Evolutionary conservation across 2,329 filamentous ascomycete genomes (phyloP).

Genomic region (Aureobasidium sp.): DNA sequence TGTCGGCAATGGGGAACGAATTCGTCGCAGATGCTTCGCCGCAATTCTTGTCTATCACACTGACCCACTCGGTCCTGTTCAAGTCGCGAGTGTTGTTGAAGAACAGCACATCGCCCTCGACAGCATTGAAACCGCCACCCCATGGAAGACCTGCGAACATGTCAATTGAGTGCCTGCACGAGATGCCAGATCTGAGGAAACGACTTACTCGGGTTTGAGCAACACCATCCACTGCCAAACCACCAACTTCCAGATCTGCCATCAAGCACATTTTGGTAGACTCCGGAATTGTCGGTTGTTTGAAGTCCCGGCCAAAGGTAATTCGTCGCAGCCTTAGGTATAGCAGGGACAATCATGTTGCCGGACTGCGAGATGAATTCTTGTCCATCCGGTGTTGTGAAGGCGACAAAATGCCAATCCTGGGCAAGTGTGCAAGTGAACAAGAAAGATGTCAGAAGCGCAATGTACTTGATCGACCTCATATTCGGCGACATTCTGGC

Average conservation of each 20-base stretch:
- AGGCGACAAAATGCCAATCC: slow-evolving; percentile 5
- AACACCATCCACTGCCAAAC: slow-evolving; percentile 1
- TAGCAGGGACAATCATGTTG: background rate
- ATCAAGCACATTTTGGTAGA: background rate
- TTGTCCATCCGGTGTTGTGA: background rate
- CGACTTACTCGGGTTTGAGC: background rate
- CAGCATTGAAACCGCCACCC: background rate
- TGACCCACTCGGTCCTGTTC: background rate
- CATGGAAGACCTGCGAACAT: background rate
- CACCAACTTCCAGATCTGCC: background rate
- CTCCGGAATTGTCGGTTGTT: background rate
- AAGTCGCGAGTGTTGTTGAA: background rate
- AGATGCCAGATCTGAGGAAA: rapidly evolving
- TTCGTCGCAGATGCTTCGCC: slow-evolving; percentile 1
- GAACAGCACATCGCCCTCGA: background rate
- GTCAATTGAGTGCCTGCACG: too few species aligned
- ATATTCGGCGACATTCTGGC: too few species aligned
- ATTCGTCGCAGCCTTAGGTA: background rate
- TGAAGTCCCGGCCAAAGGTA: background rate
- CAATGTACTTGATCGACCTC: too few species aligned
- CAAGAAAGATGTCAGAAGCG: too few species aligned
- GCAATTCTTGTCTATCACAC: background rate
- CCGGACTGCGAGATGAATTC: background rate
- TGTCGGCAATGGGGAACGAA: background rate
- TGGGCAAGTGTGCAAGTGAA: background rate